Conservation (phyloP, 2,329 filamentous ascomycete genomes). For the Helminthosporium solani region DNA sequence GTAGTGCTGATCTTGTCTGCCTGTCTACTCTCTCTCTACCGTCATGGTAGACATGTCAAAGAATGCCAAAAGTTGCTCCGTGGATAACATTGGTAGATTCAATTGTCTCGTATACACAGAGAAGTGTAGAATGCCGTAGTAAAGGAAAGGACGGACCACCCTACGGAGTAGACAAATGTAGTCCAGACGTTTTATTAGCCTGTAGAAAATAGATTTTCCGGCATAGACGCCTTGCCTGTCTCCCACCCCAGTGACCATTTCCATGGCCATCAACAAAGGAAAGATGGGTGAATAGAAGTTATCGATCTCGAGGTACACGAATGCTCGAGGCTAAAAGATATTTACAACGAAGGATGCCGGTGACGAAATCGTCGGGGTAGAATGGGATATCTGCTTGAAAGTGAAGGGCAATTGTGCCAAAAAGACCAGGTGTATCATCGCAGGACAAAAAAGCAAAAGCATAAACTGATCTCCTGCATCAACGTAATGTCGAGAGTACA, state of each 20-base stretch:
- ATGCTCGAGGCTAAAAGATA: not conserved
- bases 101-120: not conserved
- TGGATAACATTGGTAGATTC: not conserved
- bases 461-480: too few relatives aligned
- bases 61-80: too few relatives aligned
- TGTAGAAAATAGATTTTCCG: not conserved
- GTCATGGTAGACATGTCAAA: not conserved
- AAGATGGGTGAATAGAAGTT: not conserved
- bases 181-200: not conserved
- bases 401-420: not conserved
- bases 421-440: not conserved
- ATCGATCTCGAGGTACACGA: not conserved
- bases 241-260: not conserved
- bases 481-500: not conserved
- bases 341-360: not conserved
- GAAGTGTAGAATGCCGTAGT: not conserved
- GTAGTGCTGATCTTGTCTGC: not conserved
- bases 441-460: too few relatives aligned
- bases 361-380: not conserved
- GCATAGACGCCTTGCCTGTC: not conserved
- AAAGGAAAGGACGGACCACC: not conserved
- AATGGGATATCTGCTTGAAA: not conserved
- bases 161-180: not conserved
- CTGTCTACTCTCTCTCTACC: not conserved
- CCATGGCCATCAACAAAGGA: not conserved